Conservation (phyloP, 108 stramenopile species). For the Cafeteria roenbergensis region DNA sequence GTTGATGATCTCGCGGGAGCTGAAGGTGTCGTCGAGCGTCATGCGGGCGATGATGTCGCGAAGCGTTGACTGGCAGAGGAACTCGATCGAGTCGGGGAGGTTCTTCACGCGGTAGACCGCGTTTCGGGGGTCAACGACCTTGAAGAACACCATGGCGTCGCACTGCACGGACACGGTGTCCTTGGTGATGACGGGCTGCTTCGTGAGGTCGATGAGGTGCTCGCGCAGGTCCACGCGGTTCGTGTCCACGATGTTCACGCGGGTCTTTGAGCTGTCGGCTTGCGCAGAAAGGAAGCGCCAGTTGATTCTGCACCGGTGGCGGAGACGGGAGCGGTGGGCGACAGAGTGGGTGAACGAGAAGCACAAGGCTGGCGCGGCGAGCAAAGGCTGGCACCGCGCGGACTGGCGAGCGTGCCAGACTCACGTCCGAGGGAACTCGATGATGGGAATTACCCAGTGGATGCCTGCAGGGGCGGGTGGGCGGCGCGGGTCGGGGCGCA, state of each 20-base stretch:
- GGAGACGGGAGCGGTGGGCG: not conserved
- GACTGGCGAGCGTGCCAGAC: too few relatives aligned
- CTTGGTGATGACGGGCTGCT: slow-evolving; percentile 10
- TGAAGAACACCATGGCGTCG: slow-evolving; percentile 7
- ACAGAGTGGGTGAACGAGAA: too few relatives aligned
- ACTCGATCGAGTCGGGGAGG: slow-evolving; percentile 8
- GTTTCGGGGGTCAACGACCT: not conserved
- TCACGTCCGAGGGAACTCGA: slow-evolving; percentile 4
- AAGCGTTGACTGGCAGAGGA: not conserved
- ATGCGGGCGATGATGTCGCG: slow-evolving; percentile 3
- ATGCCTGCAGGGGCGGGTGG: too few relatives aligned
- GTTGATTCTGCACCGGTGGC: not conserved
- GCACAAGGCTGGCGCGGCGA: too few relatives aligned
- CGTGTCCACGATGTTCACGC: not conserved
- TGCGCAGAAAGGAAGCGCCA: not conserved
- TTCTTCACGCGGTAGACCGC: slow-evolving; percentile 9
- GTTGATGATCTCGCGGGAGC: slow-evolving; percentile 2
- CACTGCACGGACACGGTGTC: not conserved
- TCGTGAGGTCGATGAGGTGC: not conserved
- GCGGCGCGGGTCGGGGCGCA: too few relatives aligned
- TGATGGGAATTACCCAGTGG: slow-evolving; percentile 8
- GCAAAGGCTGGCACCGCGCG: too few relatives aligned
- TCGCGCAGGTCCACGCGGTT: slow-evolving; percentile 1
- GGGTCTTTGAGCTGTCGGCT: not conserved
- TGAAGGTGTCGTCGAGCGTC: slow-evolving; percentile 12